Conservation (phyloP, 2,329 filamentous ascomycete species). For the Cercospora sp. region DNA sequence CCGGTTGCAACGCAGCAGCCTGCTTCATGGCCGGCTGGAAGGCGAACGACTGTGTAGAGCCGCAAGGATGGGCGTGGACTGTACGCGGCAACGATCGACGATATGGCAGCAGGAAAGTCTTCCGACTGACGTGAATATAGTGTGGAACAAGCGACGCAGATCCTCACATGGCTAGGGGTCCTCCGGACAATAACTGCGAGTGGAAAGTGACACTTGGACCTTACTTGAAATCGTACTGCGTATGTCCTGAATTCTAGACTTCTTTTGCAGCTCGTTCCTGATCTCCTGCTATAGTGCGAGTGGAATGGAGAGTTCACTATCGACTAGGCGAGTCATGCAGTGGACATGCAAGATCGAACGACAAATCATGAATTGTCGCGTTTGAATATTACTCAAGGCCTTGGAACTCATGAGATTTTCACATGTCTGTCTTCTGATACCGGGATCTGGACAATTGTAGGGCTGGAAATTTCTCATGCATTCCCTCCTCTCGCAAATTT, state of each 20-base stretch:
- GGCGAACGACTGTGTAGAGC: background rate
- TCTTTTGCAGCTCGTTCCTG: background rate
- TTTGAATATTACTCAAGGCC: no score
- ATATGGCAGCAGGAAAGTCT: background rate
- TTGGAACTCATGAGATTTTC: background rate
- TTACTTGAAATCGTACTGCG: background rate
- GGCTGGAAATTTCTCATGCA: background rate
- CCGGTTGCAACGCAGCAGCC: background rate
- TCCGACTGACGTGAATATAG: background rate
- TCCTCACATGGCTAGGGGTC: background rate
- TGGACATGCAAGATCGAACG: background rate
- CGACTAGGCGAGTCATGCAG: background rate
- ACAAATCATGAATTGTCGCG: no score
- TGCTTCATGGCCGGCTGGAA: background rate
- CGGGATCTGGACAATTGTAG: background rate
- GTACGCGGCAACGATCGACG: background rate
- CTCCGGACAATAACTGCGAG: background rate
- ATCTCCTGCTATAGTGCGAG: background rate
- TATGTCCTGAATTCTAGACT: background rate
- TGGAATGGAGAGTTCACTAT: background rate
- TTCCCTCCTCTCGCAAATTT: background rate
- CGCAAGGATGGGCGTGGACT: background rate
- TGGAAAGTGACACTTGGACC: background rate
- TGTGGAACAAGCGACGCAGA: background rate
- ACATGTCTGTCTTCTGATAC: background rate